phyloP scores from a whole-genome alignment of 2,329 filamentous ascomycete species.

The Colletotrichum agaves region DNA sequence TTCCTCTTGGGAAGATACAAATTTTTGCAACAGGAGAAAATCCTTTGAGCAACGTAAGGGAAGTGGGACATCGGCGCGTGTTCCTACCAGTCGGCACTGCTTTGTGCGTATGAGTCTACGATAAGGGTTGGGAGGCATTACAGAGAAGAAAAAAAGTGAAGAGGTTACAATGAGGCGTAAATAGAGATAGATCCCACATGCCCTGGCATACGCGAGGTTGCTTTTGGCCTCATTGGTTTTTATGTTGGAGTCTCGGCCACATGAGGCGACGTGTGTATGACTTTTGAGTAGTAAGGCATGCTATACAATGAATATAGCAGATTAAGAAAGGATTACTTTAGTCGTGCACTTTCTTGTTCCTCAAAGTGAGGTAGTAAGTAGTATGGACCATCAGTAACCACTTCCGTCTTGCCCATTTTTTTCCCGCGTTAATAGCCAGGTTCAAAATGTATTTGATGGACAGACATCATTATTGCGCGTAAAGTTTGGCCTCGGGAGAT shows the following conservation, averaged over 20 bases:
- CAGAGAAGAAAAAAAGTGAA: conserved; percentile 28
- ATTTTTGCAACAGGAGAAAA: not conserved
- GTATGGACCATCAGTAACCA: not conserved
- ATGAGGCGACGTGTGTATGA: conserved; percentile 29
- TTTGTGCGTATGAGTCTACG: conserved; percentile 4
- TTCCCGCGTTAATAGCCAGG: too few species aligned
- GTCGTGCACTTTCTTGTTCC: not conserved
- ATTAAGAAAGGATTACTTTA: not conserved
- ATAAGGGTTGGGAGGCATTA: conserved; percentile 18
- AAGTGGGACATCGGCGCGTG: not conserved
- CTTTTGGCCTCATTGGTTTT: conserved; percentile 14
- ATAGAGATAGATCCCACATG: conserved; percentile 37
- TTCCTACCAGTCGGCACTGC: not conserved
- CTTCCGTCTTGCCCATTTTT: too few species aligned
- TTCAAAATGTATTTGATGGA: too few species aligned
- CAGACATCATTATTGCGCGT: too few species aligned
- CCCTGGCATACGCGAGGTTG: conserved; percentile 34
- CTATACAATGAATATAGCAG: conserved; percentile 17
- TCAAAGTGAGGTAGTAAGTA: too few species aligned
- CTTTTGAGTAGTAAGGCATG: conserved; percentile 26
- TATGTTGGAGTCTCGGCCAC: conserved; percentile 28
- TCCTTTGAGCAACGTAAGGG: not conserved
- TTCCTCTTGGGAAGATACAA: not conserved
- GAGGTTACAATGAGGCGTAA: conserved; percentile 34
- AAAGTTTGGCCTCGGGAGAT: too few species aligned